Evolutionary conservation across 441 rosid species (phyloP), one percentile per base, ranked within the genome.

Genomic region (Brassica hybrid): DNA sequence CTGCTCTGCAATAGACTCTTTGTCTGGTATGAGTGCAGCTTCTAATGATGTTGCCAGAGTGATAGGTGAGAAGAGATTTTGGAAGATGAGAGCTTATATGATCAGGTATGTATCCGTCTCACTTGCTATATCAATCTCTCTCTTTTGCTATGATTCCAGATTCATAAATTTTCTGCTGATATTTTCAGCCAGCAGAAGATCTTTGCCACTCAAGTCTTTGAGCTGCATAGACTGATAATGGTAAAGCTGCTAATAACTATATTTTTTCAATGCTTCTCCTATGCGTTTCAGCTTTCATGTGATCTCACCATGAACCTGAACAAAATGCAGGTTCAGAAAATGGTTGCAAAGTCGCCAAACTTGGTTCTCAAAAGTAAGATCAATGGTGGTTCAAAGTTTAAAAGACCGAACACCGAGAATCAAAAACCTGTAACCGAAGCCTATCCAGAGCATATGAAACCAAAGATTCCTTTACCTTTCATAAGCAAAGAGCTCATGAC

Each of bases 191-290:
- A 88, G 72, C 90, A 89, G 71, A 87, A 87, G 80, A 81, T 88
- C 23, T 88, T 90, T 13, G 69, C 82, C 0, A 68, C 72, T 12
- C 92, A 90, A 86, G 86, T 90, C 18, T 90, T 90, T 71, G 92
- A 90, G 83, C 78, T 90, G 69, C 90, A 90, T 76, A 87, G 89
- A 76, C 82, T 88, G 54, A 78, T 87, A 75, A 87, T 79, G 92
- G 94, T 90, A 85, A 45, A 76, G 56, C 3, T 70, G 3, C 9
- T 14, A 50, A 6, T 30, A 63, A 56, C 75, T n/a, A n/a, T 2
- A 54, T 54, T 68, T 10, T 68, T 73, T 61, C 13, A 3, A 12
- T 52, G 4, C 9, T 65, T 16, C 23, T n/a, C 8, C 36, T 7
- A 10, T 41, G 25, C 17, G 13, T 48, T 58, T 58, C 56, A 45